Base-by-base conservation (phyloP, 2,329 filamentous ascomycete species). In the Huntiella abstrusa region DNA sequence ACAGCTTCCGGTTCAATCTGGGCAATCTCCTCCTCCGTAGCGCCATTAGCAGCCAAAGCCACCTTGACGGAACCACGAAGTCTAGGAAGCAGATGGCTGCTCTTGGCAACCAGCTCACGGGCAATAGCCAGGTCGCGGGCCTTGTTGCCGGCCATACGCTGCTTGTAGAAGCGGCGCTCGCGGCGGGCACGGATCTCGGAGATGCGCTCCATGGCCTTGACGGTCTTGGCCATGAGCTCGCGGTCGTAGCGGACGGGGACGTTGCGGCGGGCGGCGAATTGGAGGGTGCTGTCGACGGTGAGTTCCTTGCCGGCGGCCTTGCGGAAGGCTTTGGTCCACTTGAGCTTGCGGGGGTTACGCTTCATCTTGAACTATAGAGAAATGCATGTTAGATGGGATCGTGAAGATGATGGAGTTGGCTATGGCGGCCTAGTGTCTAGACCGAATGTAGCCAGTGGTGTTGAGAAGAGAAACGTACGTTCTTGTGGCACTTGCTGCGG, bases 311-410 rank as follows among this genome's bases (percentile, higher is more conserved):
- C 84, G 49, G 82, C 80, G 13, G 60, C 61, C 60, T 80, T 80
- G 58, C 86, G 81, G 73, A 87, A 88, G 45, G 84, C 78, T 71
- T 95, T 94, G 52, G 88, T 95, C 91, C 88, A 95, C 65, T 86
- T 91, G 56, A 96, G 75, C 65, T 95, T 94, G 61, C 88, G 79
- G 33, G 88, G 87, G 67, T 96, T 95, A 54, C 91, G 80, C 81
- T 94, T 94, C 84, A 93, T 93, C 67, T 92, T 91, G 75, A 92
- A 93, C 70, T 77, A 53, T 49, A 33, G 10, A 8, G 10, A 32
- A 11, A 37, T 13, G 13, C 34, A 36, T 36, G 41, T 43, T 43
- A 43, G 41, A 16, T 16, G 17, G 17, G 12, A 15, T 39, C 13
- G 19, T 19, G 13, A n/a, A 36, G 12, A 11, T 4, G 34, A 36